Evolutionary conservation across 768 basidiomycete genomes (phyloP).

Genomic region (Leccinum boreale): DNA sequence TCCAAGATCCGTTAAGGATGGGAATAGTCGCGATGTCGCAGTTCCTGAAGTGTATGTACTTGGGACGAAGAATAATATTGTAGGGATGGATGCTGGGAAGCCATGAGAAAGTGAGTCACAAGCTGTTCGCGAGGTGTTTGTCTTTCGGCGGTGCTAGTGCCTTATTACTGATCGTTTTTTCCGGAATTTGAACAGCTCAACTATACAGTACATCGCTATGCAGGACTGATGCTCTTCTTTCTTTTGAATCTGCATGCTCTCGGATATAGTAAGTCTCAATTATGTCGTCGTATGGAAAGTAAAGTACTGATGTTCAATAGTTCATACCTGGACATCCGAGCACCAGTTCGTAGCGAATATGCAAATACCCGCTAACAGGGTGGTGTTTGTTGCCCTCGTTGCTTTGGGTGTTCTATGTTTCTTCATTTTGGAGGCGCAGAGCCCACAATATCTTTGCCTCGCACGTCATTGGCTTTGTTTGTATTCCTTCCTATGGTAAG

Average conservation of each 20-base stretch:
- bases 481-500: constrained; percentile 38
- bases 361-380: constrained; percentile 6
- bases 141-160: neutral
- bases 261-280: constrained; percentile 34
- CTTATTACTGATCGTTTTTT: neutral
- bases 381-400: constrained; percentile 35
- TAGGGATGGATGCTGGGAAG: constrained; percentile 37
- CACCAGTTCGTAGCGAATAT: constrained; percentile 17
- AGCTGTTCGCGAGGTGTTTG: neutral
- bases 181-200: constrained; percentile 37
- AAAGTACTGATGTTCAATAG: constrained; percentile 10
- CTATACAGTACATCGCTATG: constrained; percentile 49
- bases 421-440: constrained; percentile 38
- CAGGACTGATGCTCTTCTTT: constrained; percentile 41
- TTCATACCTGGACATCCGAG: constrained; percentile 28
- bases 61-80: constrained; percentile 47
- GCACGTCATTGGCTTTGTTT: constrained; percentile 43
- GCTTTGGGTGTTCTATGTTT: constrained; percentile 36
- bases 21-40: constrained; percentile 42
- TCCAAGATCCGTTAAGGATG: constrained; percentile 31
- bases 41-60: constrained; percentile 42
- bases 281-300: neutral
- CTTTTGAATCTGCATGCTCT: constrained; percentile 41
- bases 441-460: constrained; percentile 38
- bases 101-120: constrained; percentile 45